Base-by-base conservation (phyloP, 2,329 filamentous ascomycete genomes). In the Scopulariopsis brevicaulis region DNA sequence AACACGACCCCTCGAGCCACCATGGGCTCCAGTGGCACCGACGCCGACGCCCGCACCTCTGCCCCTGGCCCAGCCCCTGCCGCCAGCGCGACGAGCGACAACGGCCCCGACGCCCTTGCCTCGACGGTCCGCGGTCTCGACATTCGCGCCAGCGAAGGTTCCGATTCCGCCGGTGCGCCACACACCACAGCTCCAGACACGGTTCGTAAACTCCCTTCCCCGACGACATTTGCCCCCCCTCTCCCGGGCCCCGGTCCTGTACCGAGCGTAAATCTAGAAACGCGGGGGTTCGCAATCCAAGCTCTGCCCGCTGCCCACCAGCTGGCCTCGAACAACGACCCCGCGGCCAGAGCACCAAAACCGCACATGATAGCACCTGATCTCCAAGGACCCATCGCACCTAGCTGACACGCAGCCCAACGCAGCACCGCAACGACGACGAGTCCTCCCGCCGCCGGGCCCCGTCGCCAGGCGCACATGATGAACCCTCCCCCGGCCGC, bases 381-480 rank as follows among this genome's bases (percentile, higher is more conserved):
- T n/a, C 14, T 6, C 40, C 37, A 53, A n/a, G 12, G 22, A n/a
- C 3, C 14, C n/a, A 20, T 7, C 15, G 28, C 24, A 15, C 51
- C 18, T 32, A 25, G 28, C 34, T 35, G 28, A 35, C 15, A 18
- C 25, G 28, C 28, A 4, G 28, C 20, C 28, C 20, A 2, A 18
- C 14, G 15, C 32, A 50, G 20, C 46, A 50, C 46, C n/a, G 46
- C 22, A 50, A 50, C 46, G 46, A 56, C 55, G 55, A 53, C 48
- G 28, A 25, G 32, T 15, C 40, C 43, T 50, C 54, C 24, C 25
- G 54, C 20, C 54, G 32, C 46, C 55, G 35, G 40, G 24, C 46
- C 34, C 18, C 55, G n/a, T 34, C 46, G 32, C 52, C 50, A 53
- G 48, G 55, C 48, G 55, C 55, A 43, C 55, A 57, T 53, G 55